Conservation (phyloP, 441 rosid genomes). For the Gossypium aridum region DNA sequence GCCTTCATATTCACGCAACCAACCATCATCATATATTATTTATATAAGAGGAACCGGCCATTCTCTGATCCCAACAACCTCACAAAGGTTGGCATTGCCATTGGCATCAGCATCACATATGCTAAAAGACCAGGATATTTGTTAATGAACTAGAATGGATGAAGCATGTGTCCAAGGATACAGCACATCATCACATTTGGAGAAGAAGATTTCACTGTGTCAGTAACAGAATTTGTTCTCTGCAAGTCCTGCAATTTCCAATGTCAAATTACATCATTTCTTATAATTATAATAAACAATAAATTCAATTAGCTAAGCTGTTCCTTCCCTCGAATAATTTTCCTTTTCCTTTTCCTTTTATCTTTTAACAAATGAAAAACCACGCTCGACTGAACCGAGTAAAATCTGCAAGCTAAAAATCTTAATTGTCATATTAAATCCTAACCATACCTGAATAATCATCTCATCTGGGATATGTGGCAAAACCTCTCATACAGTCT, state of each 20-base stretch:
- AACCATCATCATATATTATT: slow-evolving; percentile 19
- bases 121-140: slow-evolving; percentile 1
- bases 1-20: slow-evolving; percentile 37
- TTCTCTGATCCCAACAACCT: slow-evolving; percentile 20
- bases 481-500: slow-evolving; percentile 86
- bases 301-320: not conserved
- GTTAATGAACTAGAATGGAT: not conserved
- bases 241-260: slow-evolving; percentile 62
- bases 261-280: not conserved
- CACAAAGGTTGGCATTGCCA: slow-evolving; percentile 8
- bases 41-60: slow-evolving; percentile 7
- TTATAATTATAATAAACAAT: not conserved
- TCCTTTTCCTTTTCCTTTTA: not conserved
- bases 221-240: slow-evolving; percentile 81
- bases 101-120: not conserved
- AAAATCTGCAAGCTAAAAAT: not conserved
- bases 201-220: slow-evolving; percentile 98
- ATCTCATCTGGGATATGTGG: slow-evolving; percentile 90
- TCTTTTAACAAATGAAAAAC: not conserved
- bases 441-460: slow-evolving; percentile 68
- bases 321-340: not conserved
- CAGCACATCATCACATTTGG: slow-evolving; percentile 56
- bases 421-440: not conserved
- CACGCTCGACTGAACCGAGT: not conserved
- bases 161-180: slow-evolving; percentile 4